These are phyloP conservation scores for Globisporangium splendens DNA, from an alignment of 352 stramenopile species.

Conservation along the genomic window DNA sequence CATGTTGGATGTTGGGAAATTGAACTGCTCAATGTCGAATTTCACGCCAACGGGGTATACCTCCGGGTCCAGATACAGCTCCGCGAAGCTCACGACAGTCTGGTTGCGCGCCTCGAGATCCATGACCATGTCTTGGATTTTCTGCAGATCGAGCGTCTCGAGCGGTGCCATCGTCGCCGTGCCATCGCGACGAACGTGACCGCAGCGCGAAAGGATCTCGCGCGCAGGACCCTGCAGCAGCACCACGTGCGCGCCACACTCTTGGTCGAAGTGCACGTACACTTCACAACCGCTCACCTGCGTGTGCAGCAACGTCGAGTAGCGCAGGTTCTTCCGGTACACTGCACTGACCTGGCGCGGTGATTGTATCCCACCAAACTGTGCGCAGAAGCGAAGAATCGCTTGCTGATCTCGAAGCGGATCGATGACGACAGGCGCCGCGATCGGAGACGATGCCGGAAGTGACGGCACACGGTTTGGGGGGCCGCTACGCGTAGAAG, in stretches of 20 bases:
- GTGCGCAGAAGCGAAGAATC: conserved; percentile 42
- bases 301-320: conserved; percentile 37
- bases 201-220: conserved; percentile 48
- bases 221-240: conserved; percentile 39
- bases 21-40: conserved; percentile 51
- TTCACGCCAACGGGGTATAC: conserved; percentile 41
- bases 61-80: conserved; percentile 40
- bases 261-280: conserved; percentile 56
- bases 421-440: conserved; percentile 34
- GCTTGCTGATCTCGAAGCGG: conserved; percentile 40
- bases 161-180: conserved; percentile 13
- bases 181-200: conserved; percentile 30
- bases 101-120: conserved; percentile 42
- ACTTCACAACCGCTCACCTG: conserved; percentile 50
- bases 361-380: conserved; percentile 37
- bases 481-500: background rate
- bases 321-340: conserved; percentile 25
- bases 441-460: conserved; percentile 36
- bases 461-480: conserved; percentile 26
- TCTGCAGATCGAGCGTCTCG: conserved; percentile 38
- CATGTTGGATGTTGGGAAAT: conserved; percentile 55
- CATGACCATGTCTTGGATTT: conserved; percentile 41
- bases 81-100: conserved; percentile 48
- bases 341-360: conserved; percentile 11
- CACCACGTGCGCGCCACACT: conserved; percentile 43